phyloP scores from a whole-genome alignment of 2,329 filamentous ascomycete genomes.

The Diaporthe aspalathi region DNA sequence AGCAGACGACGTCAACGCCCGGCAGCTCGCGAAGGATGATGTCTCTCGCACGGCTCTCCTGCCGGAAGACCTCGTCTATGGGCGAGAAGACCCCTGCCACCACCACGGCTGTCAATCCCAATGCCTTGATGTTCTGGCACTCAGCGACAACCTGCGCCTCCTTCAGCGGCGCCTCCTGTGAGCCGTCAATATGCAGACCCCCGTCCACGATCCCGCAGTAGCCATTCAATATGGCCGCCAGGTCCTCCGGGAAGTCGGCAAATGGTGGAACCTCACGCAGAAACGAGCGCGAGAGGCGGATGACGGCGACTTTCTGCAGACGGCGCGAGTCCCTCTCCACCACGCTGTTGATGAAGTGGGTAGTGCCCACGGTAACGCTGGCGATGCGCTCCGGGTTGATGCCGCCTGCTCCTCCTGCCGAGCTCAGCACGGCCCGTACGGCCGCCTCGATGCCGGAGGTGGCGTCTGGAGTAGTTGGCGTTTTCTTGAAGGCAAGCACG shows the following conservation, averaged over 20 bases:
- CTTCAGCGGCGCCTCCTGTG: slow-evolving; percentile 53
- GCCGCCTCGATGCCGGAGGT: slow-evolving; percentile 41
- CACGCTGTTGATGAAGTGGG: slow-evolving; percentile 43
- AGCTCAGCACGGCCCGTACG: slow-evolving; percentile 36
- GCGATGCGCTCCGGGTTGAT: slow-evolving; percentile 32
- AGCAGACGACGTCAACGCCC: slow-evolving; percentile 45
- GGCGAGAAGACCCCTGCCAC: slow-evolving; percentile 69
- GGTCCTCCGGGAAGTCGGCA: slow-evolving; percentile 52
- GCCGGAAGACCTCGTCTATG: slow-evolving; percentile 63
- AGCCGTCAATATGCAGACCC: slow-evolving; percentile 49
- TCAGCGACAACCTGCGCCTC: slow-evolving; percentile 50
- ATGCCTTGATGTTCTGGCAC: slow-evolving; percentile 41
- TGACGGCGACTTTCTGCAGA: slow-evolving; percentile 47
- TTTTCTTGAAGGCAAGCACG: slow-evolving; percentile 40
- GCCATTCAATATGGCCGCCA: slow-evolving; percentile 47
- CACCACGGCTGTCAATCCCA: slow-evolving; percentile 56
- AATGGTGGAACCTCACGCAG: slow-evolving; percentile 55
- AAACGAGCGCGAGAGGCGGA: slow-evolving; percentile 46
- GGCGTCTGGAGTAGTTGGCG: slow-evolving; percentile 41
- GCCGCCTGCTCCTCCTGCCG: background rate
- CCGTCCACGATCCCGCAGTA: slow-evolving; percentile 58
- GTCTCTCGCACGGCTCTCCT: slow-evolving; percentile 61
- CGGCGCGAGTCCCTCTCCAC: slow-evolving; percentile 42
- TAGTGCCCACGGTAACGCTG: slow-evolving; percentile 42
- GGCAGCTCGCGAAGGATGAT: slow-evolving; percentile 60